Evolutionary conservation across 345 rosid species (phyloP).

Genomic region (Rhodamnia rubescens): DNA sequence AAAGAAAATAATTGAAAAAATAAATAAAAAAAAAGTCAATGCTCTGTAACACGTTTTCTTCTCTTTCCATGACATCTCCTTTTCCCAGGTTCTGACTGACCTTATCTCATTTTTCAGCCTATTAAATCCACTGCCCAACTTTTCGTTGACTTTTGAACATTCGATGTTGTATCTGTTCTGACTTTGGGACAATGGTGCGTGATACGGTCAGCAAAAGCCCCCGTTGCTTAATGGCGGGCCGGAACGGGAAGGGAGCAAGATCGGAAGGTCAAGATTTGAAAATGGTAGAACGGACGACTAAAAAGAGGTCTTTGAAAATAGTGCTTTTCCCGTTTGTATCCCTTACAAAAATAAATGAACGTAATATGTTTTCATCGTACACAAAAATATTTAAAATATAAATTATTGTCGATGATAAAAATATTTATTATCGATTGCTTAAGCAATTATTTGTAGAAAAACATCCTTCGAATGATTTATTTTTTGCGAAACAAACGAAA

Average conservation of each 20-base stretch:
- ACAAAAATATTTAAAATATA: no score
- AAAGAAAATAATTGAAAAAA: no score
- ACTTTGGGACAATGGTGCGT: not conserved
- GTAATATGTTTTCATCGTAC: no score
- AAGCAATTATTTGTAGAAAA: not conserved
- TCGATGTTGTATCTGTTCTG: not conserved
- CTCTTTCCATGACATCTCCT: not conserved
- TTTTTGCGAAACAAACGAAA: rapidly evolving
- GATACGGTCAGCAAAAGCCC: not conserved
- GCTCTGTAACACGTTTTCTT: not conserved
- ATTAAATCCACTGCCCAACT: not conserved
- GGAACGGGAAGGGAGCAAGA: not conserved
- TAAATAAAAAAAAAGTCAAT: not conserved
- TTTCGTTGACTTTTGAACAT: not conserved
- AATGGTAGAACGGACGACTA: not conserved
- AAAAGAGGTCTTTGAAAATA: not conserved
- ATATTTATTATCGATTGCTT: no score
- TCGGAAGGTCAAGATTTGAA: not conserved
- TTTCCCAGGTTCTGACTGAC: not conserved
- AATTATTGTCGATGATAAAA: no score
- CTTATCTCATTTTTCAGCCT: not conserved
- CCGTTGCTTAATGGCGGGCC: not conserved
- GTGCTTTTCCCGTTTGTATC: no score
- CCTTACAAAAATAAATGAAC: no score
- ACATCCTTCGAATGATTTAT: not conserved